A percentile compares a stretch with the other conserved stretches of the same genome.
These are phyloP conservation scores for Aspergillus eucalypticola DNA, from an alignment of 2,329 filamentous ascomycete genomes.

Conservation along the genomic window DNA sequence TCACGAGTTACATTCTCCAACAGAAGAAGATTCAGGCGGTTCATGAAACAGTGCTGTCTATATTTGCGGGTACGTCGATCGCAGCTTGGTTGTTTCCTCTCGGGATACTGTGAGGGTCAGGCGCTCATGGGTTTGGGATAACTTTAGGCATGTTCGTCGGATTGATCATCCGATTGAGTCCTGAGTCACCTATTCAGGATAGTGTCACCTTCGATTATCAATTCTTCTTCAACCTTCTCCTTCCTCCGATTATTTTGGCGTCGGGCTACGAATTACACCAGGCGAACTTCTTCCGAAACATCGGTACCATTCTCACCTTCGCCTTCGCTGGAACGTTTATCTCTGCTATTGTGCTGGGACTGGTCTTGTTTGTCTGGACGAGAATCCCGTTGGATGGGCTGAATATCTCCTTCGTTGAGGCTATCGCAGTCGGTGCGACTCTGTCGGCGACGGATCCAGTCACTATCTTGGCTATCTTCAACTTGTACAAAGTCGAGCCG, in stretches of 20 bases:
- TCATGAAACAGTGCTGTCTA: conserved; percentile 96
- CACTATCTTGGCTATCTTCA: conserved; percentile 97
- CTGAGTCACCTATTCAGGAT: conserved; percentile 80
- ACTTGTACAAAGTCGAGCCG: conserved; percentile 97
- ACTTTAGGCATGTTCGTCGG: conserved; percentile 87
- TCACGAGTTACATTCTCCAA: conserved; percentile 95
- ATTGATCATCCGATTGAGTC: conserved; percentile 77
- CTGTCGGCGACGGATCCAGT: conserved; percentile 96
- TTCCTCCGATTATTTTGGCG: conserved; percentile 96
- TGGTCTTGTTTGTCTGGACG: conserved; percentile 87
- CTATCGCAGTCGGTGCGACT: conserved; percentile 93
- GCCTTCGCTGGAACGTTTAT: conserved; percentile 97
- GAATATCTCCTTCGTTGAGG: conserved; percentile 87
- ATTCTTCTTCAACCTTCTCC: conserved; percentile 98
- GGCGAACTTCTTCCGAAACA: conserved; percentile 98
- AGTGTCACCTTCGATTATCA: conserved; percentile 97
- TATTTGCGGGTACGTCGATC: conserved; percentile 74
- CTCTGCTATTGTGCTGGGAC: conserved; percentile 88
- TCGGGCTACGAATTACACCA: conserved; percentile 98
- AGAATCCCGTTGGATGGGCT: conserved; percentile 82
- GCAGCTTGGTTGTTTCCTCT: not conserved
- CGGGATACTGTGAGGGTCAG: not conserved
- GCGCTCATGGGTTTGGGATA: conserved; percentile 13
- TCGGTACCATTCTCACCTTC: conserved; percentile 95
- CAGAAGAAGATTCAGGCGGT: conserved; percentile 96